Percentiles rank a stretch among this genome's conserved stretches.
Evolutionary conservation across 129 eudicot genomes (phyloP).

Genomic region (sunflower (Helianthus annuus)): HanXRQr2.0-SUNRISE NC_035439.2:137675289-137675788

Average conservation of each 20-base stretch:
- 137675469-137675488: neutral
- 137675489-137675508: too few species aligned
- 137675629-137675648: too few species aligned
- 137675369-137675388: conserved; percentile 70
- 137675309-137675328: conserved; percentile 92
- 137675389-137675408: conserved; percentile 84
- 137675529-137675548: too few species aligned
- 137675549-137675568: too few species aligned
- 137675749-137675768: conserved; percentile 90
- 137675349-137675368: conserved; percentile 94
- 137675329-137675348: conserved; percentile 93
- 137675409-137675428: conserved; percentile 65
- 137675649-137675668: too few species aligned
- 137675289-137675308: conserved; percentile 15
- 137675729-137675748: conserved; percentile 93
- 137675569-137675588: too few species aligned
- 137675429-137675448: conserved; percentile 84
- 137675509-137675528: too few species aligned
- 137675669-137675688: too few species aligned
- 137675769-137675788: conserved; percentile 72
- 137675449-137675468: neutral
- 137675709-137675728: conserved; percentile 49
- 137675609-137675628: too few species aligned
- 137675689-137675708: neutral
- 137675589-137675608: too few species aligned